Evolutionary conservation across 345 rosid species (phyloP), one percentile per base, ranked within the genome.

Genomic region (Firmiana major): DNA sequence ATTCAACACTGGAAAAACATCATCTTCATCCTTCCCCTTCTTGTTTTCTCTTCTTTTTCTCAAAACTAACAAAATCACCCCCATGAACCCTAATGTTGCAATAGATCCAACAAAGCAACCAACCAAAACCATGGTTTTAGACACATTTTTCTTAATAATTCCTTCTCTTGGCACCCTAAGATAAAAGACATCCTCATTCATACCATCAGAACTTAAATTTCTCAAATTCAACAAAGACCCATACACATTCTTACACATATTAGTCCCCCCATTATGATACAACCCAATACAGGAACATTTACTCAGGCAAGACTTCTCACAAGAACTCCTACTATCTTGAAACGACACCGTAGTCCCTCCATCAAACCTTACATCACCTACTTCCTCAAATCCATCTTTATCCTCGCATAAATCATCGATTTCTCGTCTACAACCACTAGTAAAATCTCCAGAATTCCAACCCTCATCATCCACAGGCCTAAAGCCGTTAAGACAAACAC

Each of bases 231-330:
- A 66, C 53, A 91, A 85, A 60, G 88, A 64, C 11, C 89, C 93
- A 55, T 84, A 85, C 55, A 91, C 49, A 48, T 82, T 86, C 82
- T 83, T 90, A 82, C 96, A 91, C 38, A 77, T 64, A 84, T 82
- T 84, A 59, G 81, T 81, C 79, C 79, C 80, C 24, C 36, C 79
- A 67, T 91, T 77, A 40, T 91, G 84, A 63, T 76, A 83, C 78
- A 91, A 84, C 26, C 92, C 97, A 24, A 87, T 77, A 79, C 98
- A 93, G 54, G 92, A 93, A 79, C 93, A 85, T 77, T 88, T 88
- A 19, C 79, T 75, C 75, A 90, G 74, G 66, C 98, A 93, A 31
- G 75, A 78, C 28, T 76, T 85, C 82, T 83, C 85, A 65, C 97
- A 91, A 24, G 49, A 57, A 73, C 86, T 86, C 81, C 80, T 82